phyloP scores from a whole-genome alignment of 768 basidiomycete genomes.

The Termitomyces sp. region DNA sequence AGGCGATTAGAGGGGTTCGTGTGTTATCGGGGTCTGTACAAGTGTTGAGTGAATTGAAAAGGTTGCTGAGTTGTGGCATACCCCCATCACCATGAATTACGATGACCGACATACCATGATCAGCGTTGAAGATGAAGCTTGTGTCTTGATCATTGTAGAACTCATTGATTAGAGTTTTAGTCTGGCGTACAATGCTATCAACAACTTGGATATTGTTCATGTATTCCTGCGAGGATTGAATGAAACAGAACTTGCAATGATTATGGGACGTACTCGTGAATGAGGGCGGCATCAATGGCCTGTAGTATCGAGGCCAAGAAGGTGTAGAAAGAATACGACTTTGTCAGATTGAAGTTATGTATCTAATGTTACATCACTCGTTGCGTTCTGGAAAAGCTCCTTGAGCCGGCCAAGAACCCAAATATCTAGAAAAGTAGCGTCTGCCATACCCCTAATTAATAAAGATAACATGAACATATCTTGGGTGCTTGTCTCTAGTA shows the following conservation, averaged over 20 bases:
- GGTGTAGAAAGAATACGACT: conserved; percentile 79
- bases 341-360: conserved; percentile 53
- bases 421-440: conserved; percentile 46
- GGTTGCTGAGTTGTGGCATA: conserved; percentile 29
- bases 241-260: neutral
- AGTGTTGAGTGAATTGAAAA: conserved; percentile 7
- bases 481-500: conserved; percentile 58
- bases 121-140: conserved; percentile 79
- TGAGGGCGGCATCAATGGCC: conserved; percentile 86
- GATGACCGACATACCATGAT: conserved; percentile 87
- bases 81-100: conserved; percentile 91
- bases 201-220: conserved; percentile 83
- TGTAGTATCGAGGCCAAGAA: conserved; percentile 83
- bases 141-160: conserved; percentile 74
- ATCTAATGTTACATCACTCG: conserved; percentile 47
- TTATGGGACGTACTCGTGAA: conserved; percentile 50
- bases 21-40: conserved; percentile 80
- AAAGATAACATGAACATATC: neutral
- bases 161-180: conserved; percentile 57
- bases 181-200: conserved; percentile 67
- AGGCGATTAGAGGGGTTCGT: conserved; percentile 78
- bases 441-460: neutral
- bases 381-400: conserved; percentile 61
- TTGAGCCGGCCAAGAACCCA: conserved; percentile 80
- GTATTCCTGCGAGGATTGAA: conserved; percentile 57